Base-by-base conservation (phyloP, 768 basidiomycete species). In the Pisolithus orientalis region DNA sequence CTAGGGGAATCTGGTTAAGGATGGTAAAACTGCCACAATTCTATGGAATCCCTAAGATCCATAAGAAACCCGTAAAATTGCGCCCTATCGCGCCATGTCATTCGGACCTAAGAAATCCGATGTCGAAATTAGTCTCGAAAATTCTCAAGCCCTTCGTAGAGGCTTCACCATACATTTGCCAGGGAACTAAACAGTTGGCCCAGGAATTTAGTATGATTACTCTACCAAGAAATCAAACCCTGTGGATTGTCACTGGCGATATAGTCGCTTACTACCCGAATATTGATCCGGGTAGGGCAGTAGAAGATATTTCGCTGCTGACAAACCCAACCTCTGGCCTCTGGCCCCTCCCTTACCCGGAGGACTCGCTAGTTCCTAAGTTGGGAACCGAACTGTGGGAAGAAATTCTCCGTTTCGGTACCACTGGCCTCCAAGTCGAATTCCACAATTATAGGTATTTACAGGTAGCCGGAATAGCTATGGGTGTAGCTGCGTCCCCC, bases 401-500 rank as follows among this genome's bases (percentile, higher is more conserved):
- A 44, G 6, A 4, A 6, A 8, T 7, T 16, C 14, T 44, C 27
- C 17, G 8, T 25, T 25, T 25, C 27, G 16, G 10, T 10, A 6
- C 39, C 7, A n/a, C 21, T 13, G 28, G 47, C 16, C 40, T 61
- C 2, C 6, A 53, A 1, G 47, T 54, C 17, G 24, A 53, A 25
- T 58, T 43, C 28, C 17, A 53, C n/a, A 43, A 47, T 28, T 16
- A 49, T 48, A 25, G 21, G 0, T 56, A 46, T 34, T 21, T 47
- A 16, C 59, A 60, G 28, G 38, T 24, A 6, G 11, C 44, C 43
- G 58, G 59, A 3, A 44, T 61, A 8, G 53, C 58, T 1, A 61
- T 61, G 58, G 58, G 59, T 1, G 34, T 59, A 6, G 55, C 58
- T 0, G 54, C 47, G 44, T 38, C 48, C 14, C 58, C 58, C 13